Evolutionary conservation across 1,284 basidiomycete genomes (phyloP).

Genomic region (Naganishia cerealis): DNA sequence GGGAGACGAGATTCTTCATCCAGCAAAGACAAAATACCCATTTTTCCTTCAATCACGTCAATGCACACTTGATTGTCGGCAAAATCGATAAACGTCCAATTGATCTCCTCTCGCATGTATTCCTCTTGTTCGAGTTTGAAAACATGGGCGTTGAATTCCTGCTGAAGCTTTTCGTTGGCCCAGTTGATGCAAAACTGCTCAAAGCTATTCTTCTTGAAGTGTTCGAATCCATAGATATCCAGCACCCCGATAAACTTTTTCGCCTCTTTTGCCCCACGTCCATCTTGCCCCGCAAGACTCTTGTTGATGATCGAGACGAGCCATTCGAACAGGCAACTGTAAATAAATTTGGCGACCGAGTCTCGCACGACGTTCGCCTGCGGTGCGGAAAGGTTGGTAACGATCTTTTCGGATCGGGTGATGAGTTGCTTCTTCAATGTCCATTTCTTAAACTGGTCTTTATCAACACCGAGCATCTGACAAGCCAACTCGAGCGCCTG

Average conservation of each 20-base stretch:
- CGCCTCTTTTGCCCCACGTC: constrained; percentile 76
- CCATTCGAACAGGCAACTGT: constrained; percentile 96
- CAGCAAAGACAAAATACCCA: constrained; percentile 89
- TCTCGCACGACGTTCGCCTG: constrained; percentile 96
- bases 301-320: constrained; percentile 95
- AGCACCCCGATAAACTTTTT: constrained; percentile 99
- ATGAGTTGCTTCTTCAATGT: constrained; percentile 95
- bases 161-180: constrained; percentile 84
- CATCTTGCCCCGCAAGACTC: constrained; percentile 84
- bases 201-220: constrained; percentile 98
- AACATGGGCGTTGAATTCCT: constrained; percentile 89
- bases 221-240: constrained; percentile 91
- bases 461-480: constrained; percentile 82
- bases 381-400: constrained; percentile 77
- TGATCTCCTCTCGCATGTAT: constrained; percentile 96
- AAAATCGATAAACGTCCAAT: constrained; percentile 99
- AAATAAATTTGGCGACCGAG: constrained; percentile 97
- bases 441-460: constrained; percentile 98
- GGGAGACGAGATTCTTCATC: constrained; percentile 98
- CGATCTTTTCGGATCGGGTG: constrained; percentile 92
- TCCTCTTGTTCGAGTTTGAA: constrained; percentile 99
- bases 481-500: constrained; percentile 77
- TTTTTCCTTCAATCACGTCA: constrained; percentile 95
- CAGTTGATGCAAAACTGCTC: constrained; percentile 99
- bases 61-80: constrained; percentile 97